Base-by-base conservation (phyloP, 2,329 filamentous ascomycete species). In the Akanthomyces lecanii region DNA sequence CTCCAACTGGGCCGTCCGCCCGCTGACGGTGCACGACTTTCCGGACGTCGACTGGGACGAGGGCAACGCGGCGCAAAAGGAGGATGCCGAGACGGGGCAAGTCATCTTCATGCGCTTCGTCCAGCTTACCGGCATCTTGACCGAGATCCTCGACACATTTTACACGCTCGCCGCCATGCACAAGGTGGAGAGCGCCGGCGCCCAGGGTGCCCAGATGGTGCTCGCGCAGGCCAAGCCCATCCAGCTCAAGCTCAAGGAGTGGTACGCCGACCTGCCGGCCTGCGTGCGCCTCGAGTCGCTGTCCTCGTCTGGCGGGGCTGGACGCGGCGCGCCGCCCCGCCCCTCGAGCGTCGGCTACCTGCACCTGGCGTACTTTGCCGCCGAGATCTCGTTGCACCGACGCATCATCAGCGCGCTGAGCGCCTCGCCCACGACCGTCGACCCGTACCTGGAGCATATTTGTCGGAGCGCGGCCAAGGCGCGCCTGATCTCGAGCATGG, bases 391-490 rank as follows among this genome's bases (percentile, higher is more conserved):
- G 0, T 88, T 97, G 25, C 93, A 97, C 74, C 87, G 93, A 11
- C 90, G 91, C 69, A 97, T 97, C 70, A 91, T 97, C 64, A 89
- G 92, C 58, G 93, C 92, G 1, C 82, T 97, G 50, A 71, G 78
- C 23, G 74, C 79, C 12, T 69, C 73, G 3, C 67, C 75, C 5
- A 71, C 74, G 7, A 70, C 74, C 4, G 80, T 88, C 45, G 91
- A 96, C 71, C 84, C 89, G 0, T 96, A 97, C 70, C 86, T 96
- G 56, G 85, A 92, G 62, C 91, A 96, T 75, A 97, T 97, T 69
- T 97, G 93, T 76, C 92, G 94, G 60, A 93, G 89, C 63, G 94
- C 94, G 4, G 94, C 94, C 60, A 97, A 97, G 75, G 96, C 94
- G 0, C 89, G 94, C 6, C 83, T 98, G 40, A 97, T 97, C 71